Evolutionary conservation across 2,329 filamentous ascomycete genomes (phyloP), one percentile per base, ranked within the genome.

Genomic region (Scytalidium lignicola): DNA sequence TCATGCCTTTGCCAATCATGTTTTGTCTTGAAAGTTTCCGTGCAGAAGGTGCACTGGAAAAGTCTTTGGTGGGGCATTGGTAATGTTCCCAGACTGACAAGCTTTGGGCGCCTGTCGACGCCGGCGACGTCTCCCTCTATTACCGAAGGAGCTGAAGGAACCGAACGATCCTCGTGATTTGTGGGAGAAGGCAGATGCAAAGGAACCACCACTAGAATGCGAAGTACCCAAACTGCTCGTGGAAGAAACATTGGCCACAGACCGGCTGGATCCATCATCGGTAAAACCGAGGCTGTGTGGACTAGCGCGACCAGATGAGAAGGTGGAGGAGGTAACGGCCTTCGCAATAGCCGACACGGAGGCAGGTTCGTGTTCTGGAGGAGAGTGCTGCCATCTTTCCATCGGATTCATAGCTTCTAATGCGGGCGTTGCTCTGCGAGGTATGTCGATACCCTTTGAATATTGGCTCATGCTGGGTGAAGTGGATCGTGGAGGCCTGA

Each of bases 1-100:
- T 89, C 85, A 62, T 88, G 85, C 51, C 85, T 72, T 58, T 84
- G 80, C 82, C 82, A 85, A 64, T 85, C 82, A 58, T 85, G 80
- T 62, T 85, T 85, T 3, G 81, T 84, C 55, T 80, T 72, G 65
- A 85, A 85, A 0, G 79, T 82, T 55, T 85, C 80, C 6, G 82
- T 84, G 63, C 82, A 85, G 70, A 85, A 85, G 53, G 82, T 85
- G 64, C 82, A 85, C 64, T 85, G 81, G 64, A 59, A 65, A n/a
- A 73, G 73, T 41, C 71, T 74, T 23, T 71, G 48, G 39, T 72
- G 23, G 75, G 69, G 56, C 60, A 62, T 55, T 67, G 63, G 58
- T 72, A 66, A 51, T 71, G 55, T 46, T 73, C 57, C 29, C 77
- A 71, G 50, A 37, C 55, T 76, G 74, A 0, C 75, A 82, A 23